phyloP scores from a whole-genome alignment of 164 flowering plant genomes.

The Liquidambar formosana region DNA sequence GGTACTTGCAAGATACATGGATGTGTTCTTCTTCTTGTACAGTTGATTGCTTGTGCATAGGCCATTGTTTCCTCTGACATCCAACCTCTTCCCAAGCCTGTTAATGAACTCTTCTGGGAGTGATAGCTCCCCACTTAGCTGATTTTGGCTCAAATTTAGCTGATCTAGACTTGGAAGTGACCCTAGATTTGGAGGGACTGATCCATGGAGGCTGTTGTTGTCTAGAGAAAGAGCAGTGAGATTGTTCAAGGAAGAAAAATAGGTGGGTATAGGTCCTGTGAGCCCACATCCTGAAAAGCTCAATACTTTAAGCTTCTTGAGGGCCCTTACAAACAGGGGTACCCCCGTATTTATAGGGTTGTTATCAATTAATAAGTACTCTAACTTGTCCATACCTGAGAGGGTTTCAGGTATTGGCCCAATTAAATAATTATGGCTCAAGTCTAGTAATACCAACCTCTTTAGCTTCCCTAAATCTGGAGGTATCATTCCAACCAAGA shows the following conservation, averaged over 20 bases:
- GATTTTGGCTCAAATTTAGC: conserved; percentile 50
- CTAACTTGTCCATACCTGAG: conserved; percentile 35
- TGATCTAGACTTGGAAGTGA: conserved; percentile 32
- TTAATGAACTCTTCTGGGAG: conserved; percentile 35
- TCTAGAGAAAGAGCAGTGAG: conserved; percentile 46
- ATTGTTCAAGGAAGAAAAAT: conserved; percentile 26
- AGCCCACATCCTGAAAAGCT: conserved; percentile 54
- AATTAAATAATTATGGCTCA: conserved; percentile 39
- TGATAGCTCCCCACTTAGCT: conserved; percentile 36
- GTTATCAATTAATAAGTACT: conserved; percentile 40
- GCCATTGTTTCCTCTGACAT: conserved; percentile 44
- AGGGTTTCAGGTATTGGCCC: conserved; percentile 52
- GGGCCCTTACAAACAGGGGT: conserved; percentile 34
- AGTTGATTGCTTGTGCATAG: conserved; percentile 30
- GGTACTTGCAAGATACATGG: conserved; percentile 14
- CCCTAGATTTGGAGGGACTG: conserved; percentile 41
- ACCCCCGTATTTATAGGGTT: conserved; percentile 43
- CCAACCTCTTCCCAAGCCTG: conserved; percentile 48
- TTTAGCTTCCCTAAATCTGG: conserved; percentile 37
- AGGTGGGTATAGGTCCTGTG: conserved; percentile 32
- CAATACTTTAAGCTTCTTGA: conserved; percentile 33
- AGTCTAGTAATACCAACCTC: conserved; percentile 42
- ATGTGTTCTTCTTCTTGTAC: conserved; percentile 7
- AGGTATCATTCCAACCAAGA: conserved; percentile 34
- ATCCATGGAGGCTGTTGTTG: conserved; percentile 43